Evolutionary conservation across 2,329 filamentous ascomycete genomes (phyloP).

Genomic region (Cercospora sesami): DNA sequence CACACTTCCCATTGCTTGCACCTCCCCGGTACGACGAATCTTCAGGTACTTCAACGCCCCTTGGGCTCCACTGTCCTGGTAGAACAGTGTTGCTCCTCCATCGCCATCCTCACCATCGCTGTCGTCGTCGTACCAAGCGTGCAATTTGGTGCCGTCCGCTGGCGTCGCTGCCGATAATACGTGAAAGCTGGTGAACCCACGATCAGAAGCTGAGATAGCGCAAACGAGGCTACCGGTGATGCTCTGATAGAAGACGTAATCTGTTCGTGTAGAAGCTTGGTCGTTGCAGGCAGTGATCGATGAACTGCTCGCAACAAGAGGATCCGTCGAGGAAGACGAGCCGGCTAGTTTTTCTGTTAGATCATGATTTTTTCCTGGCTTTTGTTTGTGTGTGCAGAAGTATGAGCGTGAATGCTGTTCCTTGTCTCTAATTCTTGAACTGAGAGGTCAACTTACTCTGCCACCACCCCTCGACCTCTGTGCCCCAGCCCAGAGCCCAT

Average conservation of each 20-base stretch:
- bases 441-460: neutral
- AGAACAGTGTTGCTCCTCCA: neutral
- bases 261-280: neutral
- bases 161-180: neutral
- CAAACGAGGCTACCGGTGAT: neutral
- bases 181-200: neutral
- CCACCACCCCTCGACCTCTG: neutral
- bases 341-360: neutral
- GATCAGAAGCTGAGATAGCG: neutral
- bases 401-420: neutral
- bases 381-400: neutral
- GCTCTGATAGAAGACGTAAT: neutral
- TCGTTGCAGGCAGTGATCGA: neutral
- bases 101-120: neutral
- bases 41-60: neutral
- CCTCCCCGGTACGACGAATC: neutral
- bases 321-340: neutral
- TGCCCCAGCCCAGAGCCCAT: neutral
- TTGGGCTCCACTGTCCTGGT: neutral
- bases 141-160: neutral
- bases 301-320: neutral
- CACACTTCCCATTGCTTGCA: neutral
- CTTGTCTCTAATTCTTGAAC: neutral
- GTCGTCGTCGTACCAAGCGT: neutral
- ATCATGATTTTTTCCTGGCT: neutral